Base-by-base conservation (phyloP, 345 rosid species). In the Mercurialis annua region DNA sequence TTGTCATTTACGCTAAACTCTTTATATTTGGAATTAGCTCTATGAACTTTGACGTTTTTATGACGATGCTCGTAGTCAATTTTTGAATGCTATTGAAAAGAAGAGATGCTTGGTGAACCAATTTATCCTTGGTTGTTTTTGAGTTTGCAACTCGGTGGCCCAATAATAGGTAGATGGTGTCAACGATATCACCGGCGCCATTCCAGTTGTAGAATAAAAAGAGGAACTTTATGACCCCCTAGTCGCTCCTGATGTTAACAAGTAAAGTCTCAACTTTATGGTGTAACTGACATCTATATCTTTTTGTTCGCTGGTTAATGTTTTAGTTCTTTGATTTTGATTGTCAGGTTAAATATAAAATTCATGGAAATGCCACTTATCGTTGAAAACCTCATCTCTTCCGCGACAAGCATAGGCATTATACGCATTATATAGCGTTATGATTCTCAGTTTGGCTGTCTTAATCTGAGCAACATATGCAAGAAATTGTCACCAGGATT, bases 171-270 rank as follows among this genome's bases (percentile, higher is more conserved):
- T 81, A 64, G 99, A 94, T 55, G 92, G 87, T 69, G 74, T 76
- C 67, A 85, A 74, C 66, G 96, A 93, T 43, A 71, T 84, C 78
- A 59, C 76, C 0, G 90, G 87, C 77, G 84, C 73, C 38, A 77
- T 80, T 62, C 77, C 82, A 5, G 83, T 66, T 5, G 79, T 65
- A 20, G 99, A 94, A 44, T 95, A 74, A 71, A 84, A 83, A 67
- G 90, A 82, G 72, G 97, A 92, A 70, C 58, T 71, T 29, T 81
- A 85, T 56, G 97, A 93, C 74, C 99, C 99, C 47, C 65, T 84
- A 80, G 87, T 96, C 30, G 82, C 92, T 64, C 91, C 90, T 18
- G 97, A 90, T 81, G 91, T 91, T 38, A 90, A 94, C 54, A 89
- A 81, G 99, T 90, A 73, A 80, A 55, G 55, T 73, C 29, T 52